Base-by-base conservation (phyloP, 106 monocot species). In the Phalaenopsis aphrodite region DNA sequence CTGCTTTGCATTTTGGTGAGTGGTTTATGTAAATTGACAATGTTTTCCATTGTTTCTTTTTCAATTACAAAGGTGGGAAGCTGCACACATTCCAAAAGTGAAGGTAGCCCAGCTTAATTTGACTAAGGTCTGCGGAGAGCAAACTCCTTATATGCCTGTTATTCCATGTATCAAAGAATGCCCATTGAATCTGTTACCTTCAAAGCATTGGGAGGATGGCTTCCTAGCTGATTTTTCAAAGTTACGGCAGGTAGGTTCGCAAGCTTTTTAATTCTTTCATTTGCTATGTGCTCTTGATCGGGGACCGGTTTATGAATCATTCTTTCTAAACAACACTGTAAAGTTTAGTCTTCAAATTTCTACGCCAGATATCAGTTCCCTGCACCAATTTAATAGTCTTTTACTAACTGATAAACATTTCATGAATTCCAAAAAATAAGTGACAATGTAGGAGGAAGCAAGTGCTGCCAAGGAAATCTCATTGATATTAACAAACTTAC, bases 71-170 rank as follows among this genome's bases (percentile, higher is more conserved):
- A 99, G 98, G 89, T 95, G 94, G 94, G 98, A 99, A 84, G 89
- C 98, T 84, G 81, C 86, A 77, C 90, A 87, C 67, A 86, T 99
- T 82, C 94, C 98, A 79, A 91, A 88, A 42, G 91, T 99, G 69
- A 99, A 88, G 65, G 84, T 91, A 24, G 94, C 88, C 8, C 91
- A 88, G 72, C 47, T 93, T 23, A 86, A 90, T 56, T 78, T 66
- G 6, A 83, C 30, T 41, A 86, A 87, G 46, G 74, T 77, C 38
- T 75, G 45, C 14, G 81, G 43, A 57, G 88, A 94, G 57, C 98
- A 95, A 78, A 99, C 98, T 67, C 81, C 90, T 49, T 99, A 99
- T 76, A 99, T 99, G 92, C 98, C 98, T 11, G 84, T 81, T 19
- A 94, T 99, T 78, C 91, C 94, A 46, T 87, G 93, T n/a, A 87